Percentiles rank a stretch among this genome's conserved stretches.
These are phyloP conservation scores for Sporobolomyces phaffii DNA, from an alignment of 768 basidiomycete species.

Conservation along the genomic window DNA sequence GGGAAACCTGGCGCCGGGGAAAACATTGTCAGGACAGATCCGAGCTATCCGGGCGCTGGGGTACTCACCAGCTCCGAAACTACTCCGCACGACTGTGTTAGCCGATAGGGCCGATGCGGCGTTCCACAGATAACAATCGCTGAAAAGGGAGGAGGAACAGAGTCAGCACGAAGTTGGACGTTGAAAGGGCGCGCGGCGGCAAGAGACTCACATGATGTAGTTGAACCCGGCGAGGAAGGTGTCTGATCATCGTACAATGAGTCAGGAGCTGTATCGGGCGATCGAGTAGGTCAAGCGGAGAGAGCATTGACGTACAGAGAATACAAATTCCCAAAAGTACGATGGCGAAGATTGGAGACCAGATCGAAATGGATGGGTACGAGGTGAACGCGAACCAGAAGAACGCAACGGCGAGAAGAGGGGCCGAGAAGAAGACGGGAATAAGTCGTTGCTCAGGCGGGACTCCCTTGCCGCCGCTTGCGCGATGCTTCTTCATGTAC, in stretches of 20 bases:
- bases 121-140: conserved; percentile 29
- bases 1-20: conserved; percentile 32
- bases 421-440: conserved; percentile 30
- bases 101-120: conserved; percentile 41
- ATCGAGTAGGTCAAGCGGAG: background rate
- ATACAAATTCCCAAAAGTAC: conserved; percentile 32
- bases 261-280: too few relatives aligned
- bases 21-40: too few relatives aligned
- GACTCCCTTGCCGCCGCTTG: conserved; percentile 20
- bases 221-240: conserved; percentile 40
- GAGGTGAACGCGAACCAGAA: conserved; percentile 23
- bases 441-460: conserved; percentile 43
- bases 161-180: background rate
- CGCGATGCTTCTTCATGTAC: conserved; percentile 36
- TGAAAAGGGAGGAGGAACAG: background rate
- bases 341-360: conserved; percentile 32
- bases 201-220: conserved; percentile 32
- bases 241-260: conserved; percentile 18
- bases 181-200: too few relatives aligned
- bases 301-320: conserved; percentile 19
- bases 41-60: background rate
- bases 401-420: conserved; percentile 36
- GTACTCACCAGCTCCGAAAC: conserved; percentile 33
- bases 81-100: conserved; percentile 40
- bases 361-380: conserved; percentile 26